phyloP scores from a whole-genome alignment of 495 filamentous ascomycete species.

The Penicillium manginii region DNA sequence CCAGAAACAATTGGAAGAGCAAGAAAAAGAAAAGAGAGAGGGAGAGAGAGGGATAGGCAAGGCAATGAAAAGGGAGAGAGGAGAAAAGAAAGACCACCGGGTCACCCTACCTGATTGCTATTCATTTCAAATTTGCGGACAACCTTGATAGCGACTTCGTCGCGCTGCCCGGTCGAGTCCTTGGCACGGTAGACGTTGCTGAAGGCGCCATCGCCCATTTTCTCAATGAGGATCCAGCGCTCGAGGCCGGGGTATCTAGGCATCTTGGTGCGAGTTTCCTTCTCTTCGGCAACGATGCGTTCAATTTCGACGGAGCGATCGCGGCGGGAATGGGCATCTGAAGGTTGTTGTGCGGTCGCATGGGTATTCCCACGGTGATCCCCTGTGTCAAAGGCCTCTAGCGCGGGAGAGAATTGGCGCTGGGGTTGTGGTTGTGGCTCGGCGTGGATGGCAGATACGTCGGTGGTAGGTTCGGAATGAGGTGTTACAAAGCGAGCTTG shows the following conservation, averaged over 20 bases:
- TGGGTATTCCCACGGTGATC: conserved; percentile 56
- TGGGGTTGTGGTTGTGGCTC: conserved; percentile 61
- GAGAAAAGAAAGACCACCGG: conserved; percentile 21
- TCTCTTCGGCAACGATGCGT: conserved; percentile 88
- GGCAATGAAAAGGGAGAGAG: conserved; percentile 21
- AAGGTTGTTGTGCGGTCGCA: conserved; percentile 59
- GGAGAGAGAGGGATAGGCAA: conserved; percentile 25
- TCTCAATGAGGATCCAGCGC: conserved; percentile 86
- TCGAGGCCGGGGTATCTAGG: conserved; percentile 92
- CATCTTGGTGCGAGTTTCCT: conserved; percentile 78
- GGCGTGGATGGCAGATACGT: conserved; percentile 68
- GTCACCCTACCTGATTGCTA: conserved; percentile 79
- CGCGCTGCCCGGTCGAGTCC: conserved; percentile 68
- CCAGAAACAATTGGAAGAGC: conserved; percentile 2
- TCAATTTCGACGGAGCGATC: conserved; percentile 64
- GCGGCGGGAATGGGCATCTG: conserved; percentile 47
- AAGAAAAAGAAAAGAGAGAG: conserved; percentile 15
- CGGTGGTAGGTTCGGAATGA: conserved; percentile 68
- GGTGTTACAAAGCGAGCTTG: conserved; percentile 76
- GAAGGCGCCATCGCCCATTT: conserved; percentile 99
- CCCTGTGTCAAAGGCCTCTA: conserved; percentile 59
- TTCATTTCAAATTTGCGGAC: conserved; percentile 99
- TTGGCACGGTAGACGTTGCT: conserved; percentile 95
- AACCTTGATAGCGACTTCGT: conserved; percentile 95
- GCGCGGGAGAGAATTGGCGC: conserved; percentile 51